A percentile compares a stretch with the other conserved stretches of the same genome.
Conservation (phyloP, 176 grass and related monocot species). For the Poa annua region DNA sequence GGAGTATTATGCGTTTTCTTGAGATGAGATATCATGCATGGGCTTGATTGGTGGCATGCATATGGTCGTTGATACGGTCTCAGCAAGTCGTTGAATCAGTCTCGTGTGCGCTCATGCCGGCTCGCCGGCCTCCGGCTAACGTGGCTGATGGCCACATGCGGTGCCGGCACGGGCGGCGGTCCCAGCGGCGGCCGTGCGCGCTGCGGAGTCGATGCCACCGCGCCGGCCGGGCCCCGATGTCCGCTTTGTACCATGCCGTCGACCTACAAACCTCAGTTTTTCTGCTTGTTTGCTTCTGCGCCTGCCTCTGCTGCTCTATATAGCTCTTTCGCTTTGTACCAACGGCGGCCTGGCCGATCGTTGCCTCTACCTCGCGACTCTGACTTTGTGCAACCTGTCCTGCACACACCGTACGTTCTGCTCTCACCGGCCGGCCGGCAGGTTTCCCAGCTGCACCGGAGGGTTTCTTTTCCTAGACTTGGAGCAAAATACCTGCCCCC, state of each 20-base stretch:
- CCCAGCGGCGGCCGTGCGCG: too few relatives aligned
- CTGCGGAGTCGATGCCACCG: too few relatives aligned
- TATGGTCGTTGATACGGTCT: background rate
- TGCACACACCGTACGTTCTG: background rate
- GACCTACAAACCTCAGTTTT: constrained; percentile 16
- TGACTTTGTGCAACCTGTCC: background rate
- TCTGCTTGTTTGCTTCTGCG: background rate
- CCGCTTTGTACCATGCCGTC: constrained; percentile 31
- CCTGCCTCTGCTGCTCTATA: background rate
- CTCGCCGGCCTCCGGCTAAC: background rate
- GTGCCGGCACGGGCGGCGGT: too few relatives aligned
- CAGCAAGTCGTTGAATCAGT: too few relatives aligned
- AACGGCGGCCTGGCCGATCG: background rate
- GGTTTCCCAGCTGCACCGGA: too few relatives aligned
- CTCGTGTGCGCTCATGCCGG: background rate
- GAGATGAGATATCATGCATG: constrained; percentile 28
- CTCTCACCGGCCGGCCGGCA: too few relatives aligned
- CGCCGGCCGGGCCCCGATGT: background rate
- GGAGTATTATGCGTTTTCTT: too few relatives aligned
- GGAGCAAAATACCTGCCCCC: too few relatives aligned
- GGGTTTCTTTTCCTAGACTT: too few relatives aligned
- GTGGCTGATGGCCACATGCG: constrained; percentile 1
- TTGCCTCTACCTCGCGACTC: background rate
- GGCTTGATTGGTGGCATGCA: constrained; percentile 10
- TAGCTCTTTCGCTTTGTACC: background rate